phyloP scores from a whole-genome alignment of 164 flowering plant species.

The Aristolochia contorta region DNA sequence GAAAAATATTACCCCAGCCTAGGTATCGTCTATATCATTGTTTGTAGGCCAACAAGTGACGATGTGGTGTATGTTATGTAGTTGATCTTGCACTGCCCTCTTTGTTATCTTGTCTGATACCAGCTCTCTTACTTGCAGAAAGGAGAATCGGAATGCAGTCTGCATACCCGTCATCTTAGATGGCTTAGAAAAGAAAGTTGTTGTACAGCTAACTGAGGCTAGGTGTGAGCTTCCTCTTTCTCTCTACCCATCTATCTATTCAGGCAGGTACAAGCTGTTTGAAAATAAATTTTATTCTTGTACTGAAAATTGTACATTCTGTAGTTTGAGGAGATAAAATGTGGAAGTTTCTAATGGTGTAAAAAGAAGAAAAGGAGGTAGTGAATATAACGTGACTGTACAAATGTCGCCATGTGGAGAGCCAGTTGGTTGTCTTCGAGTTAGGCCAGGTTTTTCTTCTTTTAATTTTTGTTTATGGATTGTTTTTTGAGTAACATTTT shows the following conservation, averaged over 20 bases:
- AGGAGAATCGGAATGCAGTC: slow-evolving; percentile 59
- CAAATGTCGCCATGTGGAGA: slow-evolving; percentile 53
- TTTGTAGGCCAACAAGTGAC: too few relatives aligned
- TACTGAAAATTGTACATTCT: slow-evolving; percentile 64
- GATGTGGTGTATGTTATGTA: too few relatives aligned
- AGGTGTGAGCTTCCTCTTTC: slow-evolving; percentile 21
- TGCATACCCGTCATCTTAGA: slow-evolving; percentile 35
- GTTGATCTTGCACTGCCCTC: too few relatives aligned
- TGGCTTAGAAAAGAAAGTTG: slow-evolving; percentile 32
- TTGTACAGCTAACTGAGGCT: slow-evolving; percentile 91
- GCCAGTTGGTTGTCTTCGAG: slow-evolving; percentile 34
- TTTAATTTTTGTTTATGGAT: background rate
- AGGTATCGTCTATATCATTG: too few relatives aligned
- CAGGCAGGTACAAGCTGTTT: slow-evolving; percentile 27
- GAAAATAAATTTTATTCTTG: slow-evolving; percentile 39
- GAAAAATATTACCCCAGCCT: too few relatives aligned
- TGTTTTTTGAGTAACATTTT: slow-evolving; percentile 12
- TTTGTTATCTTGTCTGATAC: background rate
- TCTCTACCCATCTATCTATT: slow-evolving; percentile 24
- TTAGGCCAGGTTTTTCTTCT: slow-evolving; percentile 26
- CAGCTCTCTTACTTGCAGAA: slow-evolving; percentile 40
- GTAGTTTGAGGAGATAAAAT: slow-evolving; percentile 43
- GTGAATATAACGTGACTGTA: slow-evolving; percentile 50
- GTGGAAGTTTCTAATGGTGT: slow-evolving; percentile 52
- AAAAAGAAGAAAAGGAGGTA: slow-evolving; percentile 39